A percentile compares a stretch with the other conserved stretches of the same genome.
phyloP scores from a whole-genome alignment of 345 rosid species.

The Euphorbia pulcherrima region DNA sequence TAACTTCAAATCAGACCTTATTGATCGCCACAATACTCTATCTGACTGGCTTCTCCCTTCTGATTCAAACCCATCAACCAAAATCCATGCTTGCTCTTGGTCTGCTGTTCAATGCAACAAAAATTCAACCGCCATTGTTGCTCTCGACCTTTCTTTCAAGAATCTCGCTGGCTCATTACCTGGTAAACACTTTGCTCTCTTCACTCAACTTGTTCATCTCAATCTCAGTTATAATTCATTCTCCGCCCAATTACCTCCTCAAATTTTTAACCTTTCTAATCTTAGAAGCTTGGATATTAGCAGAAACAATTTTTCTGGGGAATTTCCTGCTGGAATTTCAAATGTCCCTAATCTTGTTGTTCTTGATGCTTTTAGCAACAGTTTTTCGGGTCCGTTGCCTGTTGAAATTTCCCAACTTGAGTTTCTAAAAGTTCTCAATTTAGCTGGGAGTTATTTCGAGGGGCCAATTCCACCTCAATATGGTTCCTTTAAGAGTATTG shows the following conservation, averaged over 20 bases:
- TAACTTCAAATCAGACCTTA: slow-evolving; percentile 62
- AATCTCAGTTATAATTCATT: slow-evolving; percentile 78
- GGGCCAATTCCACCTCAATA: slow-evolving; percentile 73
- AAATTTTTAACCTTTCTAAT: slow-evolving; percentile 47
- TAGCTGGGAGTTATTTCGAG: slow-evolving; percentile 89
- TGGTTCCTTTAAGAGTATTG: slow-evolving; percentile 64
- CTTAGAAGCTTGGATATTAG: slow-evolving; percentile 71
- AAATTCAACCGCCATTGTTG: slow-evolving; percentile 50
- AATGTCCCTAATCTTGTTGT: slow-evolving; percentile 43
- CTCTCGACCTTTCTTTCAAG: slow-evolving; percentile 58
- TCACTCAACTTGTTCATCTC: slow-evolving; percentile 67
- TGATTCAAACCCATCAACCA: slow-evolving; percentile 26
- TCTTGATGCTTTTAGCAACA: slow-evolving; percentile 82
- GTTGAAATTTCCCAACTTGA: slow-evolving; percentile 49
- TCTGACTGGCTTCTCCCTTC: slow-evolving; percentile 62
- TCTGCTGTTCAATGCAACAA: slow-evolving; percentile 67
- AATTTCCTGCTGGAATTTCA: slow-evolving; percentile 52
- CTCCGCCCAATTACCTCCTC: slow-evolving; percentile 59
- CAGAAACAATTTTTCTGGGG: slow-evolving; percentile 77
- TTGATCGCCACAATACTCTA: slow-evolving; percentile 40
- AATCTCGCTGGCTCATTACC: slow-evolving; percentile 58
- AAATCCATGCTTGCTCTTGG: slow-evolving; percentile 68
- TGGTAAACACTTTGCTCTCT: slow-evolving; percentile 45
- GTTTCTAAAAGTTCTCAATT: slow-evolving; percentile 59
- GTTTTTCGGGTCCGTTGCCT: slow-evolving; percentile 80